Evolutionary conservation across 202 grass and related monocot genomes (phyloP), one percentile per base, ranked within the genome.

Genomic region (Carex sylvatica): DNA sequence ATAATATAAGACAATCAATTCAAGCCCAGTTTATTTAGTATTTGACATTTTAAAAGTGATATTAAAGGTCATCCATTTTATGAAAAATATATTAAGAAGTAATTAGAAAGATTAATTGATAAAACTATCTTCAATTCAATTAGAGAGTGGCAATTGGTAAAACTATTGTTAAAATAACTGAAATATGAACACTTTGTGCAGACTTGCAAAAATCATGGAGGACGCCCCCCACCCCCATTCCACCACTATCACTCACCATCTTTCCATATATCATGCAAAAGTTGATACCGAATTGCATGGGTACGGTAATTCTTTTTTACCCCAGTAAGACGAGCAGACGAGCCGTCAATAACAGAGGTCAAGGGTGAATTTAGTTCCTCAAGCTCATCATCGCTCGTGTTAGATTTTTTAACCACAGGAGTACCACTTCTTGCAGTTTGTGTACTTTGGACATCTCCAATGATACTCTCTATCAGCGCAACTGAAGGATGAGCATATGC

Each of bases 221-320:
- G 36, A 6, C 0, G 5, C 9, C 2, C 0, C 46, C 46, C 46
- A 10, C 10, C 2, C 10, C 2, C 2, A 47, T 47, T 47, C 44
- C 10, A 12, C 46, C 46, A 3, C 46, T 47, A 11, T 49, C 46
- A 49, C 70, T 86, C 86, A 83, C 93, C 91, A 58, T 89, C 83
- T 83, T 80, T 95, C 96, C 96, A 98, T 16, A 98, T 91, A 65
- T 95, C 92, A 58, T 84, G 90, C 72, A 98, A 91, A 80, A 98
- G 88, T 78, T 89, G 88, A 67, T 98, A 98, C 51, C 92, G 92
- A 9, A 88, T 51, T 0, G 86, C 84, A 81, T 79, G 82, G 2
- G 87, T 82, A 65, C 72, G 81, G 44, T 82, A 80, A 54, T 91
- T 78, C 61, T 79, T 84, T 80, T 91, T 95, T 63, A 86, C 52